Evolutionary conservation across 495 filamentous ascomycete species (phyloP), one percentile per base, ranked within the genome.

Genomic region (Alectoria sarmentosa): DNA sequence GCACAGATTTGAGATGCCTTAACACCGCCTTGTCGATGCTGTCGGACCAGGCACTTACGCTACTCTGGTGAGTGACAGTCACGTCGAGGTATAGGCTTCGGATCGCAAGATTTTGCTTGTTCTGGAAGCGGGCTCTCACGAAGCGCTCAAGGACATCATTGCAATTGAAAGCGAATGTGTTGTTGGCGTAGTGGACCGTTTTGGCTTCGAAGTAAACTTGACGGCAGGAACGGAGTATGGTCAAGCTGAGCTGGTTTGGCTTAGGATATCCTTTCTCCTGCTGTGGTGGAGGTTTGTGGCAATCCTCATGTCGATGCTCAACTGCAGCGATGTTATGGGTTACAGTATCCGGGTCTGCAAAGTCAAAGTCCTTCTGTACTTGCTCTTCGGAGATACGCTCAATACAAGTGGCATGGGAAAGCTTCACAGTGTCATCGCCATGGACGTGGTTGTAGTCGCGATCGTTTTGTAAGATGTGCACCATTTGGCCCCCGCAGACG

Each of bases 91-190:
- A 14, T 1, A 60, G 39, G 11, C 38, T 60, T 46, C 37, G 58
- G 36, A n/a, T 30, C 11, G 37, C 14, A 32, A 46, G 37, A 28
- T 41, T 4, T 15, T 60, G 38, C 4, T 44, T 39, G 39, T 41
- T 60, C 39, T 34, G 30, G 32, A 34, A 34, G 52, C 52, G 37
- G 26, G 15, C 39, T 21, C 30, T 13, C 5, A n/a, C 19, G 39
- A 60, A 60, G 28, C 58, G 36, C 38, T 32, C n/a, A 1, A 60
- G 58, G 4, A 37, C 7, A 11, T 44, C 39, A 19, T 21, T 21
- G 58, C 42, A 42, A 10, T 17, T 26, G 44, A 63, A 17, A 32
- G n/a, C 34, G 49, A 63, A 63, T 8, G 39, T 38, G 61, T 63
- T 63, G 36, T 14, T 42, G 0, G 7, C n/a, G 21, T 39, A 56